phyloP scores from a whole-genome alignment of 2,329 filamentous ascomycete species.

The Fusarium sp. region DNA sequence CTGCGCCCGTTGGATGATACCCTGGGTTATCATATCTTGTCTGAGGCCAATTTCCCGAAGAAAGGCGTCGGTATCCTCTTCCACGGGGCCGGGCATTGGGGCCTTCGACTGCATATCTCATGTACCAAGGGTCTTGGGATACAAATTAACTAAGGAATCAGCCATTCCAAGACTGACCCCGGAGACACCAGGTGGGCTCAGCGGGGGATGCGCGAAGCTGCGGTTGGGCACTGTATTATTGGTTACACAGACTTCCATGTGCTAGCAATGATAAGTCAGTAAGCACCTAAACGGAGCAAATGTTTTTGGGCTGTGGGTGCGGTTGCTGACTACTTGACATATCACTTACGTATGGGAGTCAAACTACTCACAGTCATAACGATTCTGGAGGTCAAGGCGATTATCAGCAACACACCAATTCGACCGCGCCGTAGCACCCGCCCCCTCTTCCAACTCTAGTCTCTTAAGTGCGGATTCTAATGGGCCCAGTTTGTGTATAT shows the following conservation, averaged over 20 bases:
- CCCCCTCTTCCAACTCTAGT: not conserved
- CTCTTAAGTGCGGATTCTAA: not conserved
- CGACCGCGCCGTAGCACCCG: not conserved
- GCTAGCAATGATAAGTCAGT: slow-evolving; percentile 8
- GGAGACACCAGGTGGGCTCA: slow-evolving; percentile 2
- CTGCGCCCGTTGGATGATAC: not conserved
- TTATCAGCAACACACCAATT: slow-evolving; percentile 10
- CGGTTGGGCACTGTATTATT: slow-evolving; percentile 2
- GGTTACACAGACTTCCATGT: slow-evolving; percentile 19
- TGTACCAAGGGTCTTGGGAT: slow-evolving; percentile 21
- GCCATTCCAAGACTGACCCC: not conserved
- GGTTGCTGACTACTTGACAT: slow-evolving; percentile 12
- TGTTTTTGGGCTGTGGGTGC: not conserved
- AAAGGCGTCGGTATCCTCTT: not conserved
- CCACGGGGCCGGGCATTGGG: not conserved
- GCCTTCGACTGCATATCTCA: slow-evolving; percentile 1
- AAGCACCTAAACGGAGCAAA: not conserved
- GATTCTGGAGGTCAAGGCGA: not conserved
- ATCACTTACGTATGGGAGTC: slow-evolving; percentile 1
- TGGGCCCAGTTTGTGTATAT: not conserved
- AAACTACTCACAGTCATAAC: not conserved
- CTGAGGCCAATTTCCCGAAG: not conserved
- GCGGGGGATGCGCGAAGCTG: slow-evolving; percentile 13
- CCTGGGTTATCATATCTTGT: not conserved
- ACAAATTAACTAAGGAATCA: not conserved